Evolutionary conservation across 306 rosid species (phyloP).

Genomic region (Gastrolobium villosum): DNA sequence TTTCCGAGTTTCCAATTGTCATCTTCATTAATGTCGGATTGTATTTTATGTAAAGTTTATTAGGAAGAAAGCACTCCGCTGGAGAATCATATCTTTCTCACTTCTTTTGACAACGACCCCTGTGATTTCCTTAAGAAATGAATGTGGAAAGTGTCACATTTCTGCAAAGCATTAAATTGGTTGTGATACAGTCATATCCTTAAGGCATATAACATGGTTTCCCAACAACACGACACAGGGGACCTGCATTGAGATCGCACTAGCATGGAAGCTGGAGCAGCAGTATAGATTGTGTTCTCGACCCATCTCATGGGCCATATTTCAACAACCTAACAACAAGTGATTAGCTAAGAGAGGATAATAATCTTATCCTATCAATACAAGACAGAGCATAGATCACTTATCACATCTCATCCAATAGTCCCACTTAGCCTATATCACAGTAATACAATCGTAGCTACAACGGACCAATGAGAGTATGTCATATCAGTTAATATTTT

Average conservation of each 20-base stretch:
- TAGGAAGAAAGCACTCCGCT: constrained; percentile 10
- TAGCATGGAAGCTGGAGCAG: constrained; percentile 58
- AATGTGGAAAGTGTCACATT: constrained; percentile 17
- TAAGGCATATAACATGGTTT: constrained; percentile 55
- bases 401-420: too few relatives aligned
- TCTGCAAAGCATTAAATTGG: constrained; percentile 9
- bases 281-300: constrained; percentile 12
- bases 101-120: background rate
- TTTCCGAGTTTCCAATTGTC: constrained; percentile 28
- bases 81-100: constrained; percentile 29
- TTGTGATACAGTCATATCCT: background rate
- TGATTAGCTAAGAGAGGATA: too few relatives aligned
- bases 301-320: too few relatives aligned
- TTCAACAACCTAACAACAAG: too few relatives aligned
- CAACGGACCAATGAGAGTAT: too few relatives aligned
- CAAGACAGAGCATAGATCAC: too few relatives aligned
- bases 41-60: constrained; percentile 11
- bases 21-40: constrained; percentile 29
- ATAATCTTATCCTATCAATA: too few relatives aligned
- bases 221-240: constrained; percentile 61
- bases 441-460: too few relatives aligned
- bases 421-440: too few relatives aligned
- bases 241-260: constrained; percentile 81
- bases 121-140: constrained; percentile 29
- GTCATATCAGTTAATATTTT: too few relatives aligned